Evolutionary conservation across 495 filamentous ascomycete species (phyloP).

Genomic region (Schizothecium vesticola): DNA sequence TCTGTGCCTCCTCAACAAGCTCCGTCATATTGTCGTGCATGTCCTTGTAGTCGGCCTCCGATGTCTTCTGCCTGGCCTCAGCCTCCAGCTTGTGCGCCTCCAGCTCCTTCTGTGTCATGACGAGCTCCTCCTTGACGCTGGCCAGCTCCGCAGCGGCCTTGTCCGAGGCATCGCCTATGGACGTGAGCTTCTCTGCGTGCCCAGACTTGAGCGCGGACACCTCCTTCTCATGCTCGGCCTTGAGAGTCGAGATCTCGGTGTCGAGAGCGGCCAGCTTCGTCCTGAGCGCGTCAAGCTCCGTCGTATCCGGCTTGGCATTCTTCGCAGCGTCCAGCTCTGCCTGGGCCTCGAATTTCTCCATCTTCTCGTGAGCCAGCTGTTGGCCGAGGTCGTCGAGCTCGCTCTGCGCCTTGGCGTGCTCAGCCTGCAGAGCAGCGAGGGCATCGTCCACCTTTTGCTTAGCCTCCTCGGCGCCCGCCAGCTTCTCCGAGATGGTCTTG

Average conservation of each 20-base stretch:
- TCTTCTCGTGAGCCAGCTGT: slow-evolving; percentile 49
- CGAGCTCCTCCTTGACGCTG: slow-evolving; percentile 32
- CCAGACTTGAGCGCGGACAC: slow-evolving; percentile 28
- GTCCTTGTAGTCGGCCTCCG: slow-evolving; percentile 50
- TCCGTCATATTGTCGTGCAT: slow-evolving; percentile 51
- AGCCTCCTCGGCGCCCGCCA: slow-evolving; percentile 20
- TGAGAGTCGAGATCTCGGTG: slow-evolving; percentile 31
- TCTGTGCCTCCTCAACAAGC: slow-evolving; percentile 46
- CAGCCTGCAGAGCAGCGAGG: slow-evolving; percentile 24
- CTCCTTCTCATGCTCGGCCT: slow-evolving; percentile 19
- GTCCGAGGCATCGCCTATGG: slow-evolving; percentile 22
- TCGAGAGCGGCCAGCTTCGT: slow-evolving; percentile 36
- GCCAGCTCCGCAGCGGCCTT: slow-evolving; percentile 34
- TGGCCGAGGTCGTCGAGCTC: slow-evolving; percentile 42
- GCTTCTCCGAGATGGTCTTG: slow-evolving; percentile 17
- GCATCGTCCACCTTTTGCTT: slow-evolving; percentile 20
- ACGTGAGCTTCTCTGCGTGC: slow-evolving; percentile 27
- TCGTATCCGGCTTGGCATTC: slow-evolving; percentile 49
- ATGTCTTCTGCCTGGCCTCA: slow-evolving; percentile 40
- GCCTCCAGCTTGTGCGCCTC: slow-evolving; percentile 40
- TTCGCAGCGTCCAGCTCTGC: slow-evolving; percentile 49
- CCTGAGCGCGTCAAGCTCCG: slow-evolving; percentile 37
- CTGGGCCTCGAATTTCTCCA: slow-evolving; percentile 49
- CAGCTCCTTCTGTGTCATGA: slow-evolving; percentile 39
- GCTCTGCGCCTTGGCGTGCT: slow-evolving; percentile 33